These are phyloP conservation scores for Calonectria pseudoreteaudii DNA, from an alignment of 2,329 filamentous ascomycete species.

Conservation along the genomic window DNA sequence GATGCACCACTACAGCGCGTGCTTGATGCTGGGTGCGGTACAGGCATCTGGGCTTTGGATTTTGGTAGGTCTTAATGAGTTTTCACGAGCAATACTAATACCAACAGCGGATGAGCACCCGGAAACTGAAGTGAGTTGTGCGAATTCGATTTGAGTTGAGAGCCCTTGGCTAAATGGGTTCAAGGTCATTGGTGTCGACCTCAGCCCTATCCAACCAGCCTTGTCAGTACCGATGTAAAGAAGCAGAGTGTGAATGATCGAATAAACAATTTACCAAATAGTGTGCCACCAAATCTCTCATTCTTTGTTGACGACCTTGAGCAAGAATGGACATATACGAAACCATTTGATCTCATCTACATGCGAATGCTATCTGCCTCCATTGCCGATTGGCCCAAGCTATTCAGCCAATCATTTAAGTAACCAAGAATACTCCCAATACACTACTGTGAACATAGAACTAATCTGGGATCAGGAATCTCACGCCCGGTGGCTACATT, in stretches of 20 bases:
- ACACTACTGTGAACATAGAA: too few species aligned
- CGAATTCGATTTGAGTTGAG: neutral
- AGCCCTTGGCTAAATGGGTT: neutral
- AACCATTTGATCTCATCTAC: slow-evolving; percentile 29
- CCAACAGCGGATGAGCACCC: slow-evolving; percentile 28
- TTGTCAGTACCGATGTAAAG: neutral
- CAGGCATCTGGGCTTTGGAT: slow-evolving; percentile 31
- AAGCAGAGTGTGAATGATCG: too few species aligned
- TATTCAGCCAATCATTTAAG: slow-evolving; percentile 18
- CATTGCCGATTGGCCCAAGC: slow-evolving; percentile 20
- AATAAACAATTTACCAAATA: neutral
- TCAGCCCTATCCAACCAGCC: slow-evolving; percentile 32
- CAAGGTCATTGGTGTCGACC: slow-evolving; percentile 29
- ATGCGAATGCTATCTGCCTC: slow-evolving; percentile 24
- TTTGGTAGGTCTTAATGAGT: slow-evolving; percentile 5
- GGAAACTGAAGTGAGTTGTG: slow-evolving; percentile 16
- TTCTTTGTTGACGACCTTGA: slow-evolving; percentile 32
- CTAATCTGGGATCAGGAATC: slow-evolving; percentile 12
- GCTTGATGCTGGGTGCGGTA: slow-evolving; percentile 30
- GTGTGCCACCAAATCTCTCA: slow-evolving; percentile 23
- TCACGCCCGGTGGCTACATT: slow-evolving; percentile 27
- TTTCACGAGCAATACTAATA: neutral
- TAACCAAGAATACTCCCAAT: neutral
- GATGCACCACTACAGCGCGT: slow-evolving; percentile 11
- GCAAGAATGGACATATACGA: slow-evolving; percentile 29